These are phyloP conservation scores for Fusarium coicis DNA, from an alignment of 2,329 filamentous ascomycete genomes.

Conservation along the genomic window DNA sequence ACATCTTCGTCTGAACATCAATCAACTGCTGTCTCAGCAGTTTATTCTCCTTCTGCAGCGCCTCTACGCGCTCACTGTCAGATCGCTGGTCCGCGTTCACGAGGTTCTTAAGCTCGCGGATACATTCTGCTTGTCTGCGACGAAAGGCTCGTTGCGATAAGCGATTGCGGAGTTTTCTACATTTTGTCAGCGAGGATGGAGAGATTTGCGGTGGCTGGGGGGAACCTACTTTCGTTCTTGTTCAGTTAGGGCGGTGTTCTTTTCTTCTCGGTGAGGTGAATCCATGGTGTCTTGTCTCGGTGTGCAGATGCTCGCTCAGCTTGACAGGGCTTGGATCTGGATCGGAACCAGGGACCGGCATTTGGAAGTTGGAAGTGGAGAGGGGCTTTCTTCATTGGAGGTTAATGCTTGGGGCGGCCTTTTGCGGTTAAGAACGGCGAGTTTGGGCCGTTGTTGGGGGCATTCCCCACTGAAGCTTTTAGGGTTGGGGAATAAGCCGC, in stretches of 20 bases:
- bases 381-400: slow-evolving; percentile 6
- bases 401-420: neutral
- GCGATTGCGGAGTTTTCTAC: slow-evolving; percentile 48
- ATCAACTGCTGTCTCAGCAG: slow-evolving; percentile 43
- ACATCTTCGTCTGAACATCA: slow-evolving; percentile 44
- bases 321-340: neutral
- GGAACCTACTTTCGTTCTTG: slow-evolving; percentile 19
- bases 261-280: neutral
- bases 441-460: neutral
- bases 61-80: slow-evolving; percentile 37
- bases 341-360: neutral
- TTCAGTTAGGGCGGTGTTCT: slow-evolving; percentile 1
- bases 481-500: neutral
- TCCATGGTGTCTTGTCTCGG: slow-evolving; percentile 10
- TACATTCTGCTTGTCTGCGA: slow-evolving; percentile 44
- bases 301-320: slow-evolving; percentile 5
- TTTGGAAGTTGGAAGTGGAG: neutral
- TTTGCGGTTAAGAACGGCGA: neutral
- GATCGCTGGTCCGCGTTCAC: slow-evolving; percentile 39
- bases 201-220: neutral
- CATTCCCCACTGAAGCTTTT: neutral
- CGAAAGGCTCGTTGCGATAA: slow-evolving; percentile 48
- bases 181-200: neutral
- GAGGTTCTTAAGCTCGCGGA: slow-evolving; percentile 41
- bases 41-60: slow-evolving; percentile 43